phyloP scores from a whole-genome alignment of 2,329 filamentous ascomycete genomes.

The Ceratocystis cacaofunesta region DNA sequence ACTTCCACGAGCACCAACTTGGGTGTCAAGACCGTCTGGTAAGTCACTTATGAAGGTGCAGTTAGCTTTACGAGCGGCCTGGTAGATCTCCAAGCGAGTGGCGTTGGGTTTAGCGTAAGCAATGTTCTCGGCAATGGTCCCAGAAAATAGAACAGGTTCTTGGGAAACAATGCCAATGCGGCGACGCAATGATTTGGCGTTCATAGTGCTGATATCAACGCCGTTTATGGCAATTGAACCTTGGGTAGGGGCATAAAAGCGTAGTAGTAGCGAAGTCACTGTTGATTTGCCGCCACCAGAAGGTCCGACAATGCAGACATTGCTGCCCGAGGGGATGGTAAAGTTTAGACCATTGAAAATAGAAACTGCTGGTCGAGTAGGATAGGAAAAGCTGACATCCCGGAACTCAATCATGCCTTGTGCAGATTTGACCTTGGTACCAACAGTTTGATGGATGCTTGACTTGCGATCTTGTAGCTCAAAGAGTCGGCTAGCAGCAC shows the following conservation, averaged over 20 bases:
- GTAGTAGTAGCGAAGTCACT: constrained; percentile 74
- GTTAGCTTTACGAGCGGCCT: constrained; percentile 80
- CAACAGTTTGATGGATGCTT: constrained; percentile 74
- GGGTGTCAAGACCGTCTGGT: constrained; percentile 86
- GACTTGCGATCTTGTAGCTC: constrained; percentile 85
- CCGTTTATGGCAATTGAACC: constrained; percentile 75
- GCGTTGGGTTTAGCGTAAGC: constrained; percentile 76
- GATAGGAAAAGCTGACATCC: constrained; percentile 78
- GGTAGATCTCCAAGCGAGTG: constrained; percentile 63
- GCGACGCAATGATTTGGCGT: constrained; percentile 79
- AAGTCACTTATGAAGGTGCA: constrained; percentile 96
- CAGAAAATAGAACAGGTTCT: constrained; percentile 84
- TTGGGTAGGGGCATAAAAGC: constrained; percentile 73
- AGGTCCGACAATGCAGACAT: constrained; percentile 91
- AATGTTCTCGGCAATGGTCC: constrained; percentile 77
- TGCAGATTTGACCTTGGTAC: constrained; percentile 63
- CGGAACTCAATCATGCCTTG: constrained; percentile 80
- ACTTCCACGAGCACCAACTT: constrained; percentile 79
- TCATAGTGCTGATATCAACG: constrained; percentile 69
- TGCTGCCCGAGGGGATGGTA: constrained; percentile 80
- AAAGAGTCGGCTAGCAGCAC: constrained; percentile 88
- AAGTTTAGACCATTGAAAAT: constrained; percentile 88
- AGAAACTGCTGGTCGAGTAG: constrained; percentile 75
- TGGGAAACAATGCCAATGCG: constrained; percentile 93
- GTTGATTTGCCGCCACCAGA: constrained; percentile 95